A percentile compares a stretch with the other conserved stretches of the same genome.
Evolutionary conservation across 2,329 filamentous ascomycete genomes (phyloP).

Genomic region (Capronia americana): DNA sequence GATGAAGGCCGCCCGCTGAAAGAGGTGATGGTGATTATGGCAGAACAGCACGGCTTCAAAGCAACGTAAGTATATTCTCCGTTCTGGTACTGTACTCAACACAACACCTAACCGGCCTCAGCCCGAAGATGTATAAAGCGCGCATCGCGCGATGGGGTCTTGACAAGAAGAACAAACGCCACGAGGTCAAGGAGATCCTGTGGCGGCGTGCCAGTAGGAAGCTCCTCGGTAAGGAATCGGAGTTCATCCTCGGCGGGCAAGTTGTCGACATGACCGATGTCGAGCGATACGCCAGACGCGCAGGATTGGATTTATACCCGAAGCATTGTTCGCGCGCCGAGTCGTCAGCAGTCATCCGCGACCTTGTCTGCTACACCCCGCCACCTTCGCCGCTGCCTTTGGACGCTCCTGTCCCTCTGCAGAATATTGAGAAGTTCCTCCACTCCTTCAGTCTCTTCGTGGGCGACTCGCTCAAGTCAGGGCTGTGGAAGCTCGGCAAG

Average conservation of each 20-base stretch:
- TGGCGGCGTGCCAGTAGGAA: background rate
- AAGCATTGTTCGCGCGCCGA: background rate
- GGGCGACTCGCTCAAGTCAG: constrained; percentile 13
- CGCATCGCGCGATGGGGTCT: constrained; percentile 29
- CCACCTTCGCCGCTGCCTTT: background rate
- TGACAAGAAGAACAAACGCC: constrained; percentile 20
- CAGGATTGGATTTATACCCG: background rate
- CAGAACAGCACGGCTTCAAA: constrained; percentile 17
- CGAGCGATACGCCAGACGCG: constrained; percentile 7
- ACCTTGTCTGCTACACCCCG: constrained; percentile 5
- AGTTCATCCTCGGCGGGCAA: constrained; percentile 1
- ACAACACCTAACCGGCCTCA: background rate
- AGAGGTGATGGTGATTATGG: constrained; percentile 22
- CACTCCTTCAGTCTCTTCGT: constrained; percentile 14
- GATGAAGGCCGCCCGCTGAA: constrained; percentile 13
- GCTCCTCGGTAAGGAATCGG: constrained; percentile 11
- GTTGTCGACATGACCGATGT: constrained; percentile 6
- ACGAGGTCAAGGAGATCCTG: constrained; percentile 17
- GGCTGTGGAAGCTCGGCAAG: constrained; percentile 5
- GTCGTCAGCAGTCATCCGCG: background rate
- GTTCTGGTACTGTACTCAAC: background rate
- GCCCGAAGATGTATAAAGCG: constrained; percentile 24
- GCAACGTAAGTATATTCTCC: constrained; percentile 17
- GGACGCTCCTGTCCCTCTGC: background rate
- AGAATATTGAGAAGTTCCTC: constrained; percentile 7